Evolutionary conservation across 495 filamentous ascomycete genomes (phyloP), one percentile per base, ranked within the genome.

Genomic region (Trypethelium eluteriae): DNA sequence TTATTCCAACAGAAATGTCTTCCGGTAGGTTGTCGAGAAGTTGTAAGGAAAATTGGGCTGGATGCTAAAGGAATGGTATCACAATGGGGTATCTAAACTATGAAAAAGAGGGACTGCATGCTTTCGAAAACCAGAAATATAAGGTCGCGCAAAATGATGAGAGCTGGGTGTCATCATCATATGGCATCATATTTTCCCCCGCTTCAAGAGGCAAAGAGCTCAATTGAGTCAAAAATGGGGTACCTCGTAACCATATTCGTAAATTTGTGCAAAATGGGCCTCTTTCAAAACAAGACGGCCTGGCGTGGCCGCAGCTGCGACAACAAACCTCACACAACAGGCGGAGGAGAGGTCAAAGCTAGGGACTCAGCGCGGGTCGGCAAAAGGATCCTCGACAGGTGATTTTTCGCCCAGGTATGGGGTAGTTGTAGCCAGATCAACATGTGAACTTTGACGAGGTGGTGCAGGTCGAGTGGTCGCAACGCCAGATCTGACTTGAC

Each of bases 401-500:
- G 53, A 59, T 59, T 59, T 59, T 14, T 59, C 53, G 2, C 53
- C 53, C 32, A 59, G 14, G 53, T 59, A 59, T 32, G 53, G 53
- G 7, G 53, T 59, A 7, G 53, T 36, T 4, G 53, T 35, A 6
- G 53, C 53, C 53, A 59, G 32, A 36, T 59, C 25, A 36, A 59
- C 53, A 36, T 59, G 53, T 32, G 53, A 59, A 32, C 53, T 59
- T 59, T 59, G 53, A 59, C 53, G 53, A 59, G 53, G 53, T 10
- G 53, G 18, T 59, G 53, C 53, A 59, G 53, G 53, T 7, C 53
- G 18, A 7, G 53, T 59, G 11, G 32, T 59, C 36, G 53, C 53
- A 7, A 35, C 11, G 5, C 53, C 53, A 36, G 53, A 59, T 32
- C 36, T 59, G 53, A 59, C 53, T 14, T 59, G 53, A 6, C 53